phyloP scores from a whole-genome alignment of 2,329 filamentous ascomycete species.

The Alternaria hordeiaustralica region DNA sequence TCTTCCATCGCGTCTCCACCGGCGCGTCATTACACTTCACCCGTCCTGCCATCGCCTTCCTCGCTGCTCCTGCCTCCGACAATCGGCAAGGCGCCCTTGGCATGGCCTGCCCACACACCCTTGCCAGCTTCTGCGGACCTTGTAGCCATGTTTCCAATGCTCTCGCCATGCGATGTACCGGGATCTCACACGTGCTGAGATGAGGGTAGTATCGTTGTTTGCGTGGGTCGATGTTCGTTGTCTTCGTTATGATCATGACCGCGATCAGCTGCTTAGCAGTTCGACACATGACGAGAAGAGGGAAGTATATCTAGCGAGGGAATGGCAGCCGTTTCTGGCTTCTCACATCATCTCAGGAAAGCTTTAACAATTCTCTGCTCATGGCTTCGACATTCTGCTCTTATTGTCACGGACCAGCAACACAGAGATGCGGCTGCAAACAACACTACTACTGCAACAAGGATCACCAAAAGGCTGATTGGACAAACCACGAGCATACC shows the following conservation, averaged over 20 bases:
- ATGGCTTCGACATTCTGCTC: neutral
- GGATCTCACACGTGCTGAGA: too few relatives aligned
- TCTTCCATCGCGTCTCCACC: neutral
- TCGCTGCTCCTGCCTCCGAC: neutral
- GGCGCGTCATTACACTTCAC: neutral
- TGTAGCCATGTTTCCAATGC: too few relatives aligned
- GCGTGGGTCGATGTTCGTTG: neutral
- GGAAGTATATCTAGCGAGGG: neutral
- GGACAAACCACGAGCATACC: neutral
- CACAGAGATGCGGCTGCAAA: neutral
- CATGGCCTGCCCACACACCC: neutral
- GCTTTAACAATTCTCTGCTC: neutral
- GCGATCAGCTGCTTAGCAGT: neutral
- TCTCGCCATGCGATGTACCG: too few relatives aligned
- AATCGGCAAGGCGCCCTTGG: accelerated
- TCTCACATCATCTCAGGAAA: neutral
- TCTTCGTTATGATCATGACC: neutral
- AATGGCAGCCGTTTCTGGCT: neutral
- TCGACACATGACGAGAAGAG: neutral
- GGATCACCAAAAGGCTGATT: neutral
- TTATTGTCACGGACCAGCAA: neutral
- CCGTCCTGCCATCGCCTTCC: neutral
- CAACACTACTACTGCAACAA: neutral
- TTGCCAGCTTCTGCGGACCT: too few relatives aligned
- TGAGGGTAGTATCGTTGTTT: neutral